Evolutionary conservation across 78 protist genomes (phyloP).

Genomic region (Dictyostelium brefeldianum): DNA sequence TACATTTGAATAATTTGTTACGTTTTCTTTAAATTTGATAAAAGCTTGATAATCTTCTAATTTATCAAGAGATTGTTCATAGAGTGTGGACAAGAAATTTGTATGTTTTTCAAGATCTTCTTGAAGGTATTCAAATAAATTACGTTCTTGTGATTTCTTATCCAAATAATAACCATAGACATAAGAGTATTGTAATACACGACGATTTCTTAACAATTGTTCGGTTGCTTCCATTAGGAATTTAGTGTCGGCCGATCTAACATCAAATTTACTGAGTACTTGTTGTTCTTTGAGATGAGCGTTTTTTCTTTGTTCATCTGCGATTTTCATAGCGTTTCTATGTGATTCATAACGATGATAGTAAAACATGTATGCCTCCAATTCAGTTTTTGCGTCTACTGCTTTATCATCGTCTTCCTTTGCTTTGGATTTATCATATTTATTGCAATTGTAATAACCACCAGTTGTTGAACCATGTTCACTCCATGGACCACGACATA

Average conservation of each 20-base stretch:
- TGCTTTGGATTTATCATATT: slow-evolving; percentile 84
- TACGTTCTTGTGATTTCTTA: slow-evolving; percentile 69
- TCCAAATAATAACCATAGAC: slow-evolving; percentile 87
- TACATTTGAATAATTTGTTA: slow-evolving; percentile 86
- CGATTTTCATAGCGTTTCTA: slow-evolving; percentile 84
- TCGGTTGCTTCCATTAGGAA: slow-evolving; percentile 87
- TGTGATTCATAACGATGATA: slow-evolving; percentile 87
- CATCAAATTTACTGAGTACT: slow-evolving; percentile 67
- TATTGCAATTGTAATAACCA: slow-evolving; percentile 90
- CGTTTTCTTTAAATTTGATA: slow-evolving; percentile 86
- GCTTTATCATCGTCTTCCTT: slow-evolving; percentile 90
- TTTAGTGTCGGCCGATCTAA: slow-evolving; percentile 83
- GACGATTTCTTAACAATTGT: slow-evolving; percentile 70
- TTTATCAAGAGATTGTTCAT: slow-evolving; percentile 72
- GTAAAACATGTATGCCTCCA: slow-evolving; percentile 88
- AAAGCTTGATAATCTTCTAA: slow-evolving; percentile 85
- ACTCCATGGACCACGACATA: slow-evolving; percentile 90
- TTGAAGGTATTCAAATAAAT: slow-evolving; percentile 87
- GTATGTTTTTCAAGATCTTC: slow-evolving; percentile 90
- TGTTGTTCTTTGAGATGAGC: slow-evolving; percentile 75
- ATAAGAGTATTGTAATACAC: slow-evolving; percentile 86
- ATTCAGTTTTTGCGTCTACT: slow-evolving; percentile 75
- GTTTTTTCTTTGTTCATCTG: slow-evolving; percentile 81
- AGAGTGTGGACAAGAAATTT: slow-evolving; percentile 57
- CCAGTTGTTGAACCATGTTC: slow-evolving; percentile 90